phyloP scores from a whole-genome alignment of 495 filamentous ascomycete genomes.

The Usnea hakonensis region DNA sequence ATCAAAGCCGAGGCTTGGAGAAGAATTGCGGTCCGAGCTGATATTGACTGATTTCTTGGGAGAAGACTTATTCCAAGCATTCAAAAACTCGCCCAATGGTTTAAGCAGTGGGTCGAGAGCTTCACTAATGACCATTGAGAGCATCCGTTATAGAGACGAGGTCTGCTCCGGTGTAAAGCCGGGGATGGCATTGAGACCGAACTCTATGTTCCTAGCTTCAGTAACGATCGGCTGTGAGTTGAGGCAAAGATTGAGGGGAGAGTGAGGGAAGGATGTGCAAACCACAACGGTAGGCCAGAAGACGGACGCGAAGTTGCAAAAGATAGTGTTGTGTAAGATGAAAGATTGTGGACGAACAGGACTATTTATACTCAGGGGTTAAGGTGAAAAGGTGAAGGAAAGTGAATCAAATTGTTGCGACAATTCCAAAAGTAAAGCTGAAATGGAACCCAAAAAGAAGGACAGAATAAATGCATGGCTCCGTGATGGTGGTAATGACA shows the following conservation, averaged over 20 bases:
- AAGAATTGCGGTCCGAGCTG: too few relatives aligned
- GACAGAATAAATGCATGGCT: not conserved
- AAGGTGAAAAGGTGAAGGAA: too few relatives aligned
- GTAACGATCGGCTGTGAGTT: not conserved
- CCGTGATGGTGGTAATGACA: not conserved
- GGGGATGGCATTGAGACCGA: not conserved
- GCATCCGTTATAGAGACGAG: not conserved
- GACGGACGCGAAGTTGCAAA: too few relatives aligned
- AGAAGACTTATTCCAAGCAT: not conserved
- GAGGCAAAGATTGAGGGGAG: not conserved
- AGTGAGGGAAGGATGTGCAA: not conserved
- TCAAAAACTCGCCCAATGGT: not conserved
- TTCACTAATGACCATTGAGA: not conserved
- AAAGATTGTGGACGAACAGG: too few relatives aligned
- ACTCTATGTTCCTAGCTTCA: not conserved
- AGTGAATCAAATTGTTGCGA: too few relatives aligned
- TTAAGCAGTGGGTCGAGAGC: not conserved
- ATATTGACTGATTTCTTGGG: too few relatives aligned
- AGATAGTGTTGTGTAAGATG: too few relatives aligned
- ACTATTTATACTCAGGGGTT: too few relatives aligned
- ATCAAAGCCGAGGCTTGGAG: too few relatives aligned
- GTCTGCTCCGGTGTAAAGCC: not conserved
- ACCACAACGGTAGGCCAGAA: too few relatives aligned
- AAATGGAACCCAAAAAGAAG: too few relatives aligned
- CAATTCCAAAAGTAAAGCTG: too few relatives aligned